A percentile compares a stretch with the other conserved stretches of the same genome.
phyloP scores from a whole-genome alignment of 176 grass and related monocot species.

The Carex pumila region DNA sequence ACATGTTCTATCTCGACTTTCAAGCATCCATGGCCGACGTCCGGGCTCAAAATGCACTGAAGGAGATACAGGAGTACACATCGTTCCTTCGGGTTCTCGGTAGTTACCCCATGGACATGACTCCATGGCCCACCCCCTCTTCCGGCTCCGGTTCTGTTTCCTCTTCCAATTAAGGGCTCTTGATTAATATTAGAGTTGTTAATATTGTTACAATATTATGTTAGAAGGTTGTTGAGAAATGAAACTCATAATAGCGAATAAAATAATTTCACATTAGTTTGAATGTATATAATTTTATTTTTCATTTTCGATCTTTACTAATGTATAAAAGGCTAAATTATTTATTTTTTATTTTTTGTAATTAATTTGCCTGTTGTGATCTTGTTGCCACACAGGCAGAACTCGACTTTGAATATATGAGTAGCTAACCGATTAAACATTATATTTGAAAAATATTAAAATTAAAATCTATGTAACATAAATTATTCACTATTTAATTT shows the following conservation, averaged over 20 bases:
- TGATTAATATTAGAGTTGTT: not conserved
- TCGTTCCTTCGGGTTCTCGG: constrained; percentile 24
- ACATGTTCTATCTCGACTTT: constrained; percentile 41
- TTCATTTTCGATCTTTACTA: too few species aligned
- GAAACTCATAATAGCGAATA: not conserved
- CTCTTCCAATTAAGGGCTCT: not conserved
- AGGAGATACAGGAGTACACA: constrained; percentile 25
- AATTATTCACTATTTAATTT: too few species aligned
- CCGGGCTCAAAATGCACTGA: constrained; percentile 5
- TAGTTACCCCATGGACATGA: constrained; percentile 26
- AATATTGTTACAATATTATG: not conserved
- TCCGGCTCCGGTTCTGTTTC: not conserved
- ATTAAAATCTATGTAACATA: too few species aligned
- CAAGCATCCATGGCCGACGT: constrained; percentile 30
- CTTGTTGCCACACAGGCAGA: too few species aligned
- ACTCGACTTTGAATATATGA: too few species aligned
- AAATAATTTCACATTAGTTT: too few species aligned
- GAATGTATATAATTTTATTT: too few species aligned
- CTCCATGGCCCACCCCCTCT: constrained; percentile 1
- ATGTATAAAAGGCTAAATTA: too few species aligned
- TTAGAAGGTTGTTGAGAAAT: not conserved
- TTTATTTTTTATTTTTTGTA: too few species aligned
- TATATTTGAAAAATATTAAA: too few species aligned
- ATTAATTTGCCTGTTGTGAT: too few species aligned
- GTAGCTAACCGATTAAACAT: too few species aligned